Evolutionary conservation across 169 alveolate species (phyloP).

Genomic region (Cryptosporidium meleagridis): DNA sequence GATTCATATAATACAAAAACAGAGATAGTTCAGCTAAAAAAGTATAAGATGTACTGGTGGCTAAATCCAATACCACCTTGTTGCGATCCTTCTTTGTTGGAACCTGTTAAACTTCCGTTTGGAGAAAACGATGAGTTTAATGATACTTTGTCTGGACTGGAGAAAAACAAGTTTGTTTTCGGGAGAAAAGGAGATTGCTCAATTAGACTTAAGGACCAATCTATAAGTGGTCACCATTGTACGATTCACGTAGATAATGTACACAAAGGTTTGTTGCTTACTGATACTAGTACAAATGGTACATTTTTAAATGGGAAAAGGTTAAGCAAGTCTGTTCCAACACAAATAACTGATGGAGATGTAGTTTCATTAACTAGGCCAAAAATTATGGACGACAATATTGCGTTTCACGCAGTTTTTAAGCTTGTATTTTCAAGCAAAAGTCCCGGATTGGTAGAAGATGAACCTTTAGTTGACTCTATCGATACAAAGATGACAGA

Average conservation of each 20-base stretch:
- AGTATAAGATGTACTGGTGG: conserved; percentile 66
- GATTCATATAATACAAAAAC: not conserved
- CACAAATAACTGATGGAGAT: conserved; percentile 56
- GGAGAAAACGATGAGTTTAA: not conserved
- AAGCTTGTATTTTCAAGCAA: conserved; percentile 43
- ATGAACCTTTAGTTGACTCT: not conserved
- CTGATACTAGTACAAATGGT: conserved; percentile 70
- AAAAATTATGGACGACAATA: conserved; percentile 59
- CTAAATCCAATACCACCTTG: conserved; percentile 70
- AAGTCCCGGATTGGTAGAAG: conserved; percentile 25
- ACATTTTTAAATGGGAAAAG: conserved; percentile 69
- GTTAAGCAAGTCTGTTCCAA: conserved; percentile 42
- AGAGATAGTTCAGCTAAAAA: not conserved
- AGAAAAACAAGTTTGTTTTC: conserved; percentile 23
- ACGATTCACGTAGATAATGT: conserved; percentile 15
- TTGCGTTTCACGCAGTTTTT: conserved; percentile 61
- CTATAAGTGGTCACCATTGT: conserved; percentile 72
- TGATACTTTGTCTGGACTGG: not conserved
- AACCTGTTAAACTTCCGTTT: conserved; percentile 61
- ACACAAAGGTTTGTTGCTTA: conserved; percentile 16
- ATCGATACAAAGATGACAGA: not conserved
- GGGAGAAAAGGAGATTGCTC: conserved; percentile 75
- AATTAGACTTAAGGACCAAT: conserved; percentile 57
- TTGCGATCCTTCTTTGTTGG: conserved; percentile 66
- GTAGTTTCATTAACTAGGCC: conserved; percentile 63